Evolutionary conservation across 192 early-diverging fungal species (phyloP), one percentile per base, ranked within the genome.

Genomic region (Pilaira anomala): DNA sequence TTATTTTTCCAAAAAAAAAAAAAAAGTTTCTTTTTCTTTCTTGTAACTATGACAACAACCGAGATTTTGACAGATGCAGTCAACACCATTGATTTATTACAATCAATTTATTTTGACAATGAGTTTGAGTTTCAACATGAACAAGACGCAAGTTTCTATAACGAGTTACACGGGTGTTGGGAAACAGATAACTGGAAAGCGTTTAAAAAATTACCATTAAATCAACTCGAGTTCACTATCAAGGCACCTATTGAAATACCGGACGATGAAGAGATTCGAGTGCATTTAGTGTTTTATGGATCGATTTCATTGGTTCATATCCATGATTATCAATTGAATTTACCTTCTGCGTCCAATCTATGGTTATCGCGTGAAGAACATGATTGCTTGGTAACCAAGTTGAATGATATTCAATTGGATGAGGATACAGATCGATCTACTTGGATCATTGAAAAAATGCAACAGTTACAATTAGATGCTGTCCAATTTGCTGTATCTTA

Each of bases 21-120:
- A 12, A 12, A 40, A 40, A 40, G 39, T 40, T 40, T 40, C 7
- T 40, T 40, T 40, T 8, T 13, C 16, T 4, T 46, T 4, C 13
- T 46, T 12, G 3, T 18, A 8, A 46, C 3, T 13, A 19, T 46
- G 44, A 46, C 44, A 18, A n/a, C 44, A 18, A n/a, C 44, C 44
- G 56, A 58, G 22, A 39, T 33, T 16, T 21, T 62, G 18, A 22
- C 19, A 7, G 60, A 62, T 48, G 60, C 60, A 18, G 30, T 62
- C 18, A 25, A 62, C 8, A 39, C 33, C 22, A 62, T 61, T 51
- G 50, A 61, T 8, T 8, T 68, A 14, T 25, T 68, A n/a, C 48
- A 62, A 42, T 60, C 66, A 0, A 62, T 68, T 16, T 68, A 68
- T n/a, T 68, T 54, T 62, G 57, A 51, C 22, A 14, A 66, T 22